Evolutionary conservation across 169 alveolate species (phyloP).

Genomic region (Gregarina niphandrodes): DNA sequence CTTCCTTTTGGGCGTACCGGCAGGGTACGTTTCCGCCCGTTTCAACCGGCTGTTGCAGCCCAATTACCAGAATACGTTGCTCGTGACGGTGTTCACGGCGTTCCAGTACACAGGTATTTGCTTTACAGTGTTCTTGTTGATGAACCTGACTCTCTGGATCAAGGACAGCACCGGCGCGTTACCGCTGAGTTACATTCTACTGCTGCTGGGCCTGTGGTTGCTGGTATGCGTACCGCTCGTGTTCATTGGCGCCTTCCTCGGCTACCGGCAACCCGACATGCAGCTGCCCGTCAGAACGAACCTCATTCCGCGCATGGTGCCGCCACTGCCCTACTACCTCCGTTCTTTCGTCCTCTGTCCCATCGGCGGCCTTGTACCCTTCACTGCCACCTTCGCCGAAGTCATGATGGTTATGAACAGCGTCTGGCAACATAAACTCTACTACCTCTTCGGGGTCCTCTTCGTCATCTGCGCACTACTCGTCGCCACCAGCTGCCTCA

Average conservation of each 20-base stretch:
- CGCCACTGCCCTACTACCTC: conserved; percentile 44
- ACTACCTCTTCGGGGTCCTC: conserved; percentile 42
- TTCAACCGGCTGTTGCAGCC: conserved; percentile 11
- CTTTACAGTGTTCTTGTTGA: conserved; percentile 28
- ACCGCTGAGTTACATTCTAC: conserved; percentile 27
- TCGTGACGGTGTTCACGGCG: conserved; percentile 25
- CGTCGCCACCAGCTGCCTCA: conserved; percentile 22
- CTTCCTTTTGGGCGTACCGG: conserved; percentile 49
- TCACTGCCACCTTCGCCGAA: conserved; percentile 19
- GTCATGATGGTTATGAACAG: conserved; percentile 22
- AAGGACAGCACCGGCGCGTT: conserved; percentile 30
- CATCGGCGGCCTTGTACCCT: conserved; percentile 42
- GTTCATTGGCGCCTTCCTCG: conserved; percentile 37
- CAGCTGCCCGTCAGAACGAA: conserved; percentile 51
- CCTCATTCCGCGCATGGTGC: conserved; percentile 51
- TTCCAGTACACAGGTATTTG: conserved; percentile 38
- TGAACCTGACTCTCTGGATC: conserved; percentile 28
- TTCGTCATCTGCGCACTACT: conserved; percentile 22
- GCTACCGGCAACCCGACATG: conserved; percentile 33
- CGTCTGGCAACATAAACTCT: conserved; percentile 47
- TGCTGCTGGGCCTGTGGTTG: conserved; percentile 29
- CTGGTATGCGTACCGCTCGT: conserved; percentile 13
- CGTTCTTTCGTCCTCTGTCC: conserved; percentile 24
- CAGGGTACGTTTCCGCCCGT: conserved; percentile 50
- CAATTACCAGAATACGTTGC: conserved; percentile 6